These are phyloP conservation scores for Cucumis cinereus DNA, from an alignment of 306 rosid species.

Conservation along the genomic window DNA sequence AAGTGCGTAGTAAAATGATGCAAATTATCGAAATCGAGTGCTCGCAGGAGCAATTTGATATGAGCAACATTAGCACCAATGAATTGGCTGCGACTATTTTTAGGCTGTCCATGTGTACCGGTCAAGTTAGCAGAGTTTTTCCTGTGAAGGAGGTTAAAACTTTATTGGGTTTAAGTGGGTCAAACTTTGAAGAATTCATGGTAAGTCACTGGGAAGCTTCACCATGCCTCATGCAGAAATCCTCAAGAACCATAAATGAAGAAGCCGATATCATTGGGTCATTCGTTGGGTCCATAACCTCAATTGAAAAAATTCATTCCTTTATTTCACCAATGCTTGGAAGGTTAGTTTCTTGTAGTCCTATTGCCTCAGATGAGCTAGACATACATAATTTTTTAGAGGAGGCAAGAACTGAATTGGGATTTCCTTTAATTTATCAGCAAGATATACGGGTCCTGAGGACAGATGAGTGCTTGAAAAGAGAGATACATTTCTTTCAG, in stretches of 20 bases:
- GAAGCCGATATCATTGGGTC: conserved; percentile 28
- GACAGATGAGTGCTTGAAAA: conserved; percentile 34
- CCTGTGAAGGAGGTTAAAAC: conserved; percentile 32
- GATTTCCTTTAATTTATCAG: conserved; percentile 57
- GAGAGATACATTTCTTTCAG: conserved; percentile 56
- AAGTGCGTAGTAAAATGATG: conserved; percentile 25
- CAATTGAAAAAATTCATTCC: conserved; percentile 29
- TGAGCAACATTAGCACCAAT: conserved; percentile 34
- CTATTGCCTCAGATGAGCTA: conserved; percentile 68
- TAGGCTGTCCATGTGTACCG: conserved; percentile 42
- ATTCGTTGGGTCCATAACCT: conserved; percentile 25
- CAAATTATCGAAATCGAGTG: conserved; percentile 12
- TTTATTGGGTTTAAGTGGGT: conserved; percentile 35
- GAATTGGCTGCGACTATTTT: conserved; percentile 56
- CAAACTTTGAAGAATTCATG: conserved; percentile 48
- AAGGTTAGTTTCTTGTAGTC: conserved; percentile 56
- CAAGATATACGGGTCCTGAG: conserved; percentile 69
- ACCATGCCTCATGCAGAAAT: conserved; percentile 29
- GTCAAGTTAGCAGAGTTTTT: conserved; percentile 16
- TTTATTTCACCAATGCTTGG: conserved; percentile 42
- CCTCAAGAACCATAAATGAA: conserved; percentile 13
- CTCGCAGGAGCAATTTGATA: conserved; percentile 18
- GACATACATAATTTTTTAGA: conserved; percentile 44
- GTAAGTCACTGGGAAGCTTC: conserved; percentile 53
- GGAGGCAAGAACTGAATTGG: conserved; percentile 47